Conservation (phyloP, 2,329 filamentous ascomycete genomes). For the Penicillium corylophilum region DNA sequence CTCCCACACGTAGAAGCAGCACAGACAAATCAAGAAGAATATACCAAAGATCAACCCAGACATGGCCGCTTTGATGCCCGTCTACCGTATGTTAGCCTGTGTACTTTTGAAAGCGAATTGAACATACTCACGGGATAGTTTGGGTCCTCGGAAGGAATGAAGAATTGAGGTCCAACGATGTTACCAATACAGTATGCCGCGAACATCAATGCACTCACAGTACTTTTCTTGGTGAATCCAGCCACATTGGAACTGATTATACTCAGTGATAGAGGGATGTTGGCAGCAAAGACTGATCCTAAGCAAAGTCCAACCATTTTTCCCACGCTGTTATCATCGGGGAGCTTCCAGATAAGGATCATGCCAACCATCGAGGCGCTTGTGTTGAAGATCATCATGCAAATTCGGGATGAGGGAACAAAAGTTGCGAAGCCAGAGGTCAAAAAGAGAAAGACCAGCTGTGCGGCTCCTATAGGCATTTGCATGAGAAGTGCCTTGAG, state of each 20-base stretch:
- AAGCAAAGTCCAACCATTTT: slow-evolving; percentile 33
- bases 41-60: slow-evolving; percentile 30
- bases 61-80: slow-evolving; percentile 34
- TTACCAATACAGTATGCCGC: slow-evolving; percentile 42
- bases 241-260: slow-evolving; percentile 38
- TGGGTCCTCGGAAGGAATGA: slow-evolving; percentile 32
- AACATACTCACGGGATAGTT: slow-evolving; percentile 27
- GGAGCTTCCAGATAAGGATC: slow-evolving; percentile 33
- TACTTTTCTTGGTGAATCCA: slow-evolving; percentile 38
- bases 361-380: slow-evolving; percentile 31
- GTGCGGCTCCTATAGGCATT: slow-evolving; percentile 36
- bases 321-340: slow-evolving; percentile 24
- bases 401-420: slow-evolving; percentile 28
- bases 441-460: slow-evolving; percentile 34
- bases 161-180: slow-evolving; percentile 37
- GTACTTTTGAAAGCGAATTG: neutral
- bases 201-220: slow-evolving; percentile 49
- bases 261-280: slow-evolving; percentile 37
- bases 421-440: slow-evolving; percentile 29
- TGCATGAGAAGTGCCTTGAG: slow-evolving; percentile 37
- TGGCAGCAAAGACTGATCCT: slow-evolving; percentile 33
- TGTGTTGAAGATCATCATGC: slow-evolving; percentile 36
- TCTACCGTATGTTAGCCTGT: slow-evolving; percentile 19
- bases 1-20: slow-evolving; percentile 31
- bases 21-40: slow-evolving; percentile 31